Conservation (phyloP, 192 early-diverging fungal genomes). For the Helicostylum pulchrum region DNA sequence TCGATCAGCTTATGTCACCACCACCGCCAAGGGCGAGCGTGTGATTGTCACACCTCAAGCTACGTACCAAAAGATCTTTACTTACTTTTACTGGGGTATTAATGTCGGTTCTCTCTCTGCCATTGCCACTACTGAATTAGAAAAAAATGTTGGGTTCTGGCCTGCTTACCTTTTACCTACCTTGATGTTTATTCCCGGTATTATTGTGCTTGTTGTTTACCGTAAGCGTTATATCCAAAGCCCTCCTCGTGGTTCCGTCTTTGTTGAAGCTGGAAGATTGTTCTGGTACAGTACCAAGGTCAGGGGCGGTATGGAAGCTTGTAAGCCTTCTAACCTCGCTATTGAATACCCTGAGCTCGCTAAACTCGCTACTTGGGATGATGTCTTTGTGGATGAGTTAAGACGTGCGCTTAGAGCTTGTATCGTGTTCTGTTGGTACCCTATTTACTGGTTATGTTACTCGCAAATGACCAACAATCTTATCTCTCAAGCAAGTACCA, state of each 20-base stretch:
- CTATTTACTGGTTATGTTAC: conserved; percentile 74
- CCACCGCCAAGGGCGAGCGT: conserved; percentile 46
- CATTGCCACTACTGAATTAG: conserved; percentile 52
- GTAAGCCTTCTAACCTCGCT: conserved; percentile 55
- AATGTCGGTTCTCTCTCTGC: conserved; percentile 65
- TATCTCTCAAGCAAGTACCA: conserved; percentile 58
- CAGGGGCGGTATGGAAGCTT: conserved; percentile 50
- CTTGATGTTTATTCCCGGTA: conserved; percentile 53
- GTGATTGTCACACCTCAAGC: conserved; percentile 66
- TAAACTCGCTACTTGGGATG: conserved; percentile 53
- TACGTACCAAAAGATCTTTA: conserved; percentile 57
- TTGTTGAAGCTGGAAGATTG: conserved; percentile 47
- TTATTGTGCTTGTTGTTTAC: conserved; percentile 45
- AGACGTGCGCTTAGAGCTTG: conserved; percentile 57
- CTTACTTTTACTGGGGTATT: conserved; percentile 80
- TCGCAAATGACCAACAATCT: conserved; percentile 62
- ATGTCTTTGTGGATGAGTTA: conserved; percentile 70
- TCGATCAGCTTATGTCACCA: conserved; percentile 55
- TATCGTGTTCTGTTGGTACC: conserved; percentile 66
- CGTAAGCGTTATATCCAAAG: conserved; percentile 48
- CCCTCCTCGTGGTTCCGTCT: conserved; percentile 58
- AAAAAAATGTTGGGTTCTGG: conserved; percentile 58
- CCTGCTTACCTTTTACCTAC: conserved; percentile 57
- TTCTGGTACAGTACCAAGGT: conserved; percentile 37
- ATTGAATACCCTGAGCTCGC: conserved; percentile 23